Evolutionary conservation across 441 rosid species (phyloP).

Genomic region (Corymbia calophylla): DNA sequence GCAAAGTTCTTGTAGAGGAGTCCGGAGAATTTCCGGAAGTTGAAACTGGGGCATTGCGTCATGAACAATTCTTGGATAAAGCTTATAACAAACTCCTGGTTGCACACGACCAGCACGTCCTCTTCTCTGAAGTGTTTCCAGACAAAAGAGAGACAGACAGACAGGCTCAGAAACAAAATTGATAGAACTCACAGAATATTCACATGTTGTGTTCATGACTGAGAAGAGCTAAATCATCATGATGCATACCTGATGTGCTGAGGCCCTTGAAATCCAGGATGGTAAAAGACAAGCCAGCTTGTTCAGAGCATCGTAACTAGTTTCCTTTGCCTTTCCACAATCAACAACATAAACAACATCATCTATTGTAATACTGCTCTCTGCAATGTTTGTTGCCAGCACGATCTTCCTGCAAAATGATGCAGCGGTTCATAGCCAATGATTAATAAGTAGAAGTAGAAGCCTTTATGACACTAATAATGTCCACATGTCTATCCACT

Average conservation of each 20-base stretch:
- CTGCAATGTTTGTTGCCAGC: conserved; percentile 94
- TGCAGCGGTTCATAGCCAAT: background rate
- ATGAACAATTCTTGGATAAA: conserved; percentile 77
- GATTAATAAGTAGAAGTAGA: background rate
- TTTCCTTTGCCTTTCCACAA: conserved; percentile 96
- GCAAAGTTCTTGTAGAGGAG: conserved; percentile 91
- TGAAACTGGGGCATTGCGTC: conserved; percentile 81
- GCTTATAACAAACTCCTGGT: conserved; percentile 87
- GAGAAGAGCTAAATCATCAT: background rate
- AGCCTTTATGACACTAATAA: background rate
- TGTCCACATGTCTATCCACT: background rate
- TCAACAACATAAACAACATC: conserved; percentile 95
- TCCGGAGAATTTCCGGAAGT: conserved; percentile 89
- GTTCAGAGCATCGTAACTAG: conserved; percentile 95
- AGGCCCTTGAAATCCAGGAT: conserved; percentile 96
- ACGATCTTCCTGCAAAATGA: conserved; percentile 70
- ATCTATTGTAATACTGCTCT: conserved; percentile 95
- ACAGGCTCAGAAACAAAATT: background rate
- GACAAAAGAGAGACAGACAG: background rate
- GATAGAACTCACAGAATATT: background rate
- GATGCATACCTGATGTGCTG: conserved; percentile 80
- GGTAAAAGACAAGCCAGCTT: conserved; percentile 90
- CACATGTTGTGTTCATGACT: background rate
- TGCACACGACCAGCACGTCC: conserved; percentile 99
- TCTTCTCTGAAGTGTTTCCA: conserved; percentile 51